Conservation (phyloP, 2,329 filamentous ascomycete genomes). For the Hirsutella thompsonii region DNA sequence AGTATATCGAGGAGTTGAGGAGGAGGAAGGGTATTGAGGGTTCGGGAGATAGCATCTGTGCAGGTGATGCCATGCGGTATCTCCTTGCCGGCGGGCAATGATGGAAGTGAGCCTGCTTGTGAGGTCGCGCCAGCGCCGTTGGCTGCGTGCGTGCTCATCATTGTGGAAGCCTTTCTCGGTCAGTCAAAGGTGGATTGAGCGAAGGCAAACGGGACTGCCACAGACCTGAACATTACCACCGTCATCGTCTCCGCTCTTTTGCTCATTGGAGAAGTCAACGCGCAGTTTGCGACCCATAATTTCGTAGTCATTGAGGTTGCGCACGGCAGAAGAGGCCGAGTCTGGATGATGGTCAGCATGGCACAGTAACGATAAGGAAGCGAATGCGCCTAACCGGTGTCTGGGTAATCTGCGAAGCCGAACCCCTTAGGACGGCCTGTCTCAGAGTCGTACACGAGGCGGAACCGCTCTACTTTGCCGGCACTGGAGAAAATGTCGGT, state of each 20-base stretch:
- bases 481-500: slow-evolving; percentile 84
- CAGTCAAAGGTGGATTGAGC: not conserved
- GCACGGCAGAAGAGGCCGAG: slow-evolving; percentile 81
- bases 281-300: slow-evolving; percentile 89
- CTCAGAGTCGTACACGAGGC: slow-evolving; percentile 89
- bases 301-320: slow-evolving; percentile 91
- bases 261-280: slow-evolving; percentile 93
- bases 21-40: slow-evolving; percentile 73
- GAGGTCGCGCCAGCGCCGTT: slow-evolving; percentile 19
- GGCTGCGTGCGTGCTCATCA: slow-evolving; percentile 13
- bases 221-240: slow-evolving; percentile 23
- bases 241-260: slow-evolving; percentile 54
- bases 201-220: not conserved
- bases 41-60: slow-evolving; percentile 84
- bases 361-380: not conserved
- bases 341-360: slow-evolving; percentile 26
- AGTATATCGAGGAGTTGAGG: slow-evolving; percentile 88
- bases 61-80: slow-evolving; percentile 72
- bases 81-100: slow-evolving; percentile 74
- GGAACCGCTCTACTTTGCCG: slow-evolving; percentile 82
- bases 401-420: slow-evolving; percentile 91
- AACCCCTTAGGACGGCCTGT: slow-evolving; percentile 93
- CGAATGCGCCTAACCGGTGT: slow-evolving; percentile 50
- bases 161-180: slow-evolving; percentile 7
- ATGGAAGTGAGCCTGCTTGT: slow-evolving; percentile 48